Conservation (phyloP, 192 early-diverging fungal genomes). For the Funneliformis mosseae region DNA sequence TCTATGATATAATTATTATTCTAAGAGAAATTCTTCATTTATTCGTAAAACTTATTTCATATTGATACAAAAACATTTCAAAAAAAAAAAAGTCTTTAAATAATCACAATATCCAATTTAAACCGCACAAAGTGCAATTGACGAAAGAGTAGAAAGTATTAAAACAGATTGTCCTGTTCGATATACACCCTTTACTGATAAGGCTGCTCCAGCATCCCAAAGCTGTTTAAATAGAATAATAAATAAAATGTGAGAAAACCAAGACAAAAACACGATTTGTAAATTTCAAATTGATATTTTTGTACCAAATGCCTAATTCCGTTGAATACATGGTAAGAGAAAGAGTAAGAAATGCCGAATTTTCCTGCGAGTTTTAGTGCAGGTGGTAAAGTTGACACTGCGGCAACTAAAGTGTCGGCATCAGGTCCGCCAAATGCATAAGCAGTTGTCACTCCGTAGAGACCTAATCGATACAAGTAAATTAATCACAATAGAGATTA, state of each 20-base stretch:
- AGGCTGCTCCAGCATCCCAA: slow-evolving; percentile 78
- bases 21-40: no score
- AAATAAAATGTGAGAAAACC: not conserved
- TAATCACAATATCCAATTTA: not conserved
- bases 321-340: slow-evolving; percentile 84
- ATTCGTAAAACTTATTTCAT: no score
- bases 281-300: not conserved
- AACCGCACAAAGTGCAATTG: not conserved
- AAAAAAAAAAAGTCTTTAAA: no score
- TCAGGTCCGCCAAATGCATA: slow-evolving; percentile 69
- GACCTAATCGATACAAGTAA: slow-evolving; percentile 38
- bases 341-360: slow-evolving; percentile 66
- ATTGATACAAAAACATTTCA: no score
- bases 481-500: not conserved
- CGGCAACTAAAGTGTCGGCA: slow-evolving; percentile 65
- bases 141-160: slow-evolving; percentile 58
- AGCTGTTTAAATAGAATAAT: slow-evolving; percentile 41
- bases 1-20: no score
- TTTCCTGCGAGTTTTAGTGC: slow-evolving; percentile 73
- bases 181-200: slow-evolving; percentile 82
- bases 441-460: slow-evolving; percentile 69
- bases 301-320: slow-evolving; percentile 87
- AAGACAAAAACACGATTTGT: slow-evolving; percentile 1
- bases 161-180: slow-evolving; percentile 79
- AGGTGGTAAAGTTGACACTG: slow-evolving; percentile 68